phyloP scores from a whole-genome alignment of 805 yeast genomes.

The Maudiozyma pseudohumilis region DNA sequence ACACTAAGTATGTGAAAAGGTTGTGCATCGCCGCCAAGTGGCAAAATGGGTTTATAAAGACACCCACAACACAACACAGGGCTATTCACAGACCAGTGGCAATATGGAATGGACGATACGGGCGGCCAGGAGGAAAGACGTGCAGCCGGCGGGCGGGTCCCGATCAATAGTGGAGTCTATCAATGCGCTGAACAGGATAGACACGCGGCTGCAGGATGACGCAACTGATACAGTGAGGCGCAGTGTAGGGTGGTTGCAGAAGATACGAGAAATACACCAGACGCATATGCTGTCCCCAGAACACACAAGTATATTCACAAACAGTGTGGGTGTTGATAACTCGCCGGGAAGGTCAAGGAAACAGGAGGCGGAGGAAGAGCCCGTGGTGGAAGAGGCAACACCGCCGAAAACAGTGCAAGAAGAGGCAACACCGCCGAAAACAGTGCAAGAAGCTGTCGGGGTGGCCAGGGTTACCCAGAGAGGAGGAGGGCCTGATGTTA shows the following conservation, averaged over 20 bases:
- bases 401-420: not conserved
- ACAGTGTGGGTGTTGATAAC: not conserved
- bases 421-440: not conserved
- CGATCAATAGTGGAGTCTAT: slow-evolving; percentile 27
- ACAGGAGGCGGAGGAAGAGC: not conserved
- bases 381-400: not conserved
- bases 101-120: slow-evolving; percentile 26
- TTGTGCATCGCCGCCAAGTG: not conserved
- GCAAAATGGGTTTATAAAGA: too few species aligned
- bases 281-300: not conserved
- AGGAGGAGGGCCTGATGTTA: not conserved
- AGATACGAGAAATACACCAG: not conserved
- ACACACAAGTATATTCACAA: not conserved
- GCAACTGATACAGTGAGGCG: slow-evolving; percentile 11
- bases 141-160: slow-evolving; percentile 22
- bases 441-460: too few species aligned
- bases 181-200: slow-evolving; percentile 19
- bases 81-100: not conserved
- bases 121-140: slow-evolving; percentile 24
- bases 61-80: too few species aligned
- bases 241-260: slow-evolving; percentile 17
- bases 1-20: too few species aligned
- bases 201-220: slow-evolving; percentile 15
- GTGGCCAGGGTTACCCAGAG: not conserved
- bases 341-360: too few species aligned